Base-by-base conservation (phyloP, 768 basidiomycete species). In the Cystobasidium ongulense region DNA sequence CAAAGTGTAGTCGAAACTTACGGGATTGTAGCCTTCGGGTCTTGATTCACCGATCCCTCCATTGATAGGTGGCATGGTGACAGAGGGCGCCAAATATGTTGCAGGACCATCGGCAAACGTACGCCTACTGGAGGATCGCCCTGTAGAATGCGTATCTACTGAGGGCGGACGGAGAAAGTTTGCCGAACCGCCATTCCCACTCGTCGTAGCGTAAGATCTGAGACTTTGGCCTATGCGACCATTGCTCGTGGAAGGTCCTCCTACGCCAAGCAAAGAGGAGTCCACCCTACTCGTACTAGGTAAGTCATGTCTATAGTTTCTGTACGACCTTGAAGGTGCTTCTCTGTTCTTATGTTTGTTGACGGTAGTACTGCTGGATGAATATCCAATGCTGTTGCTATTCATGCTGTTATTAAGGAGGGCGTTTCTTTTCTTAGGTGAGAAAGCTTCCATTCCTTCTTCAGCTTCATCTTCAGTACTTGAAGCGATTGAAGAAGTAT, bases 21-120 rank as follows among this genome's bases (percentile, higher is more conserved):
- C 68, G 21, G 68, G 68, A 59, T 71, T 71, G 54, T 71, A 71
- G 5, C 23, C n/a, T 43, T 46, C 68, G 35, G 53, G 21, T 27
- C 27, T 5, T 41, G 68, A 8, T n/a, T 46, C 31, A 35, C 53
- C 35, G 2, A 36, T 5, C 5, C 18, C 27, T 1, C 17, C 17
- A 18, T 25, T 27, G 13, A 50, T 29, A 10, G 68, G 52, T 8
- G 68, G 68, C 68, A 71, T 71, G 17, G 68, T 71, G 25, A 71
- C n/a, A 1, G 68, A 71, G 1, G 68, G 68, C 8, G 68, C 68
- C 8, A 71, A 25, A 43, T 71, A 71, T 10, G 68, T 71, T 11
- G 54, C 52, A 38, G 31, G 31, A 36, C 4, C 54, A n/a, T 59
- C 68, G 2, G 68, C 54, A 25, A 54, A 71, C 15, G 50, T 71